Evolutionary conservation across 176 grass and related monocot species (phyloP), one percentile per base, ranked within the genome.

Genomic region (Zizania latifolia): DNA sequence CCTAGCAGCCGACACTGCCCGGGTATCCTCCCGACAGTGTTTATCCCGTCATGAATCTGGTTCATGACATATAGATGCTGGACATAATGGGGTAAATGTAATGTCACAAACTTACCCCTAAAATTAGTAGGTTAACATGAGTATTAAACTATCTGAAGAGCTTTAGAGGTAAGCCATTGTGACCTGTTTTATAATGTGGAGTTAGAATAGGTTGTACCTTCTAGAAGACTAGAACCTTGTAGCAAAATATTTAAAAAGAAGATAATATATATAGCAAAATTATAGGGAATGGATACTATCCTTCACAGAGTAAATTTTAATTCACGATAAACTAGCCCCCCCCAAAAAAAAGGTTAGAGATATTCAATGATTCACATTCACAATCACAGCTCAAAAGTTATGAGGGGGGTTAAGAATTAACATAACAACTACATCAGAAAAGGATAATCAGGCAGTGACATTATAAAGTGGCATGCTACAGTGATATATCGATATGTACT

Each of bases 301-400:
- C 53, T 50, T 29, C 50, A 31, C 6, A 58, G 29, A 79, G 32
- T 12, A 50, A 48, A 5, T 37, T 9, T 19, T 46, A 8, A 19
- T n/a, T 58, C 34, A 14, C 59, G 31, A 77, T 13, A 77, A 67
- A 59, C 15, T 30, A 59, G 28, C 55, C 4, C 30, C 37, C 8
- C 6, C 22, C 23, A 10, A 10, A 30, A 72, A 26, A 75, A 57
- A 68, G 10, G 62, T 9, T 23, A 4, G 43, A 7, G 53, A 40
- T 73, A 73, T 57, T 73, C 33, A 73, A 41, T 21, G 36, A 75
- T 27, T 58, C 36, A 41, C 27, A 82, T 74, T 56, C 27, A 74
- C 7, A 8, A 26, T 57, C 27, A 82, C 27, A 58, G n/a, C 54
- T 21, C n/a, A 44, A 4, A 0, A 58, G 43, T 58, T 21, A 36